Conservation (phyloP, 352 stramenopile species). For the Phytopythium boreale region DNA sequence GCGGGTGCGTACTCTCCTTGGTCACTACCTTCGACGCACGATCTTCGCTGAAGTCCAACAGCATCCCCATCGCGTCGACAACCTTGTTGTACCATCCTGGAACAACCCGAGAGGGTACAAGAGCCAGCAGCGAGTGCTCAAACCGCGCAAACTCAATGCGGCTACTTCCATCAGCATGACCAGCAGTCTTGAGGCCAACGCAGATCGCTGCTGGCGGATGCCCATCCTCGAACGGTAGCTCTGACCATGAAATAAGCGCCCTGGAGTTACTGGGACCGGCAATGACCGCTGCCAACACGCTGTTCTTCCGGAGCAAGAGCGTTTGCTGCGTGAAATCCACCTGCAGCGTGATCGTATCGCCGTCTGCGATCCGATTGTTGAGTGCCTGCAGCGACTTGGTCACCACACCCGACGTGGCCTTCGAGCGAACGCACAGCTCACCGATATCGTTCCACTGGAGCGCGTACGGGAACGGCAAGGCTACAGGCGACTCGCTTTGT, state of each 20-base stretch:
- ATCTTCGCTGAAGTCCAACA: constrained; percentile 55
- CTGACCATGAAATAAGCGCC: constrained; percentile 23
- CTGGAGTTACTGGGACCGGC: constrained; percentile 11
- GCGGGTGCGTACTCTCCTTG: constrained; percentile 56
- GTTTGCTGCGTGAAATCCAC: constrained; percentile 29
- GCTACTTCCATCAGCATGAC: constrained; percentile 8
- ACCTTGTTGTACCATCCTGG: constrained; percentile 65
- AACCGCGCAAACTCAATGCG: constrained; percentile 17
- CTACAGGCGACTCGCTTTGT: not conserved
- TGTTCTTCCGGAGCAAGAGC: constrained; percentile 44
- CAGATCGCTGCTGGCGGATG: not conserved
- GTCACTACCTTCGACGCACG: constrained; percentile 26
- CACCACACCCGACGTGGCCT: not conserved
- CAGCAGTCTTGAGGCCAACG: not conserved
- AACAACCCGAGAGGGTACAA: constrained; percentile 23
- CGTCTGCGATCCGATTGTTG: constrained; percentile 24
- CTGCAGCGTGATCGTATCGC: constrained; percentile 39
- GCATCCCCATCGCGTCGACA: constrained; percentile 45
- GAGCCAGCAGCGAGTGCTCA: constrained; percentile 31
- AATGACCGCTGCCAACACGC: constrained; percentile 18
- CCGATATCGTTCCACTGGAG: constrained; percentile 28
- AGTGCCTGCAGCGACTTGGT: constrained; percentile 5
- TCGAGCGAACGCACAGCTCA: constrained; percentile 11
- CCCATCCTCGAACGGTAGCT: constrained; percentile 2
- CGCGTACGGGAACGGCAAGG: not conserved